phyloP scores from a whole-genome alignment of 2,329 filamentous ascomycete species.

The Penicillium thymicola region DNA sequence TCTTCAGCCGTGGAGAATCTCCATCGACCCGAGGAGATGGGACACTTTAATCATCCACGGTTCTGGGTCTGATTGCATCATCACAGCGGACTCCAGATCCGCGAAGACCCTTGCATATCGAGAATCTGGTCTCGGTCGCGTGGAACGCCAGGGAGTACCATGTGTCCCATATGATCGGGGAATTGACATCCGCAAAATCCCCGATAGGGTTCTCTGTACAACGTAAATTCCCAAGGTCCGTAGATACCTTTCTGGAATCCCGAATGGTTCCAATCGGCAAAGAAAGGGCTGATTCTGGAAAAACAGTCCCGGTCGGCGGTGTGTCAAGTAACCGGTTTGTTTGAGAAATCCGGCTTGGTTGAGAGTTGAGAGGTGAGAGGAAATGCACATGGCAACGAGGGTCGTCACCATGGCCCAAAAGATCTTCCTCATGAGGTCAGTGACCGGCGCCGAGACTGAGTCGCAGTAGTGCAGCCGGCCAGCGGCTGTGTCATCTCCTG shows the following conservation, averaged over 20 bases:
- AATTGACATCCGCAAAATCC: neutral
- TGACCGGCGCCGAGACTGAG: constrained; percentile 23
- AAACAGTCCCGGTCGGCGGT: neutral
- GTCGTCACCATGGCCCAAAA: neutral
- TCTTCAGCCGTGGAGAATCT: neutral
- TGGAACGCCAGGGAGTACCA: neutral
- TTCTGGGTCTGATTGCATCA: constrained; percentile 3
- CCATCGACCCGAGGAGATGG: neutral
- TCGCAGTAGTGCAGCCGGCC: constrained; percentile 11
- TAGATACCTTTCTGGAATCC: neutral
- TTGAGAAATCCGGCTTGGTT: neutral
- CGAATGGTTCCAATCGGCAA: neutral
- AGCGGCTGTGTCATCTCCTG: constrained; percentile 21
- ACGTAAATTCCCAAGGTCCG: neutral
- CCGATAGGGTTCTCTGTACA: neutral
- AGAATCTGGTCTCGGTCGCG: constrained; percentile 5
- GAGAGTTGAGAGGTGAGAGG: neutral
- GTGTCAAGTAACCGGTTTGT: neutral
- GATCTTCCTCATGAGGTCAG: constrained; percentile 20
- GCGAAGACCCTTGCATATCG: constrained; percentile 7
- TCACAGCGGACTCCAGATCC: neutral
- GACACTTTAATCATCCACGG: neutral
- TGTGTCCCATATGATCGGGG: neutral
- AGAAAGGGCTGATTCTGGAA: neutral
- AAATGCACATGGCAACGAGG: neutral